These are phyloP conservation scores for Eimeria acervulina DNA, from an alignment of 169 alveolate species.

Conservation along the genomic window DNA sequence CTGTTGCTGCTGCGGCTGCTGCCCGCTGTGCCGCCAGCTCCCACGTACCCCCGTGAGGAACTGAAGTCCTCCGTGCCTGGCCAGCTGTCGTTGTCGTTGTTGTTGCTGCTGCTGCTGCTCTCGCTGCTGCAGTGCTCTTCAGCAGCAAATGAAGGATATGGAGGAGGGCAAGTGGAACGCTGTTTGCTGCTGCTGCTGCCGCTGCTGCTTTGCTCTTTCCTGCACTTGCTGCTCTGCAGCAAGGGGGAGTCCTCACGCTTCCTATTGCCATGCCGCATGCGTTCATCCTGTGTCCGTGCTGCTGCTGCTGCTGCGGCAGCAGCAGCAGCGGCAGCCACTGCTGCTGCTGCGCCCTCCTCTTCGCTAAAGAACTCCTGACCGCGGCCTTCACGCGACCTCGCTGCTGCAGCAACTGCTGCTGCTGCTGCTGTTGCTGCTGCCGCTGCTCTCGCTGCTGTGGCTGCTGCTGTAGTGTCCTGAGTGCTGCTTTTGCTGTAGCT, in stretches of 20 bases:
- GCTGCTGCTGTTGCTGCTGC: constrained; percentile 7
- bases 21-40: not conserved
- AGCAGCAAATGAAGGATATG: not conserved
- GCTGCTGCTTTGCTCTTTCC: not conserved
- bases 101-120: constrained; percentile 55
- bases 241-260: not conserved
- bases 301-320: not conserved
- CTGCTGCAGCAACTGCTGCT: constrained; percentile 10
- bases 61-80: not conserved
- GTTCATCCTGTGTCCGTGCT: not conserved
- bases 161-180: not conserved
- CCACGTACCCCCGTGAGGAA: not conserved
- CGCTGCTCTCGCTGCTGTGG: constrained; percentile 3
- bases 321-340: constrained; percentile 27
- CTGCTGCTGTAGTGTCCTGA: not conserved
- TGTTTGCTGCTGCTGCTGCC: constrained; percentile 2
- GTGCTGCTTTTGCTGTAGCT: constrained; percentile 17
- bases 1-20: constrained; percentile 32
- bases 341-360: constrained; percentile 13
- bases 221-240: not conserved
- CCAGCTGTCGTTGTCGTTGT: not conserved
- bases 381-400: not conserved
- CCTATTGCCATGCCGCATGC: not conserved
- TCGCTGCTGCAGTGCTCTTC: not conserved
- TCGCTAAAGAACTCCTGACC: not conserved